Percentiles rank a stretch among this genome's conserved stretches.
Conservation (phyloP, 106 monocot species). For the Xerophyta viscosa region DNA sequence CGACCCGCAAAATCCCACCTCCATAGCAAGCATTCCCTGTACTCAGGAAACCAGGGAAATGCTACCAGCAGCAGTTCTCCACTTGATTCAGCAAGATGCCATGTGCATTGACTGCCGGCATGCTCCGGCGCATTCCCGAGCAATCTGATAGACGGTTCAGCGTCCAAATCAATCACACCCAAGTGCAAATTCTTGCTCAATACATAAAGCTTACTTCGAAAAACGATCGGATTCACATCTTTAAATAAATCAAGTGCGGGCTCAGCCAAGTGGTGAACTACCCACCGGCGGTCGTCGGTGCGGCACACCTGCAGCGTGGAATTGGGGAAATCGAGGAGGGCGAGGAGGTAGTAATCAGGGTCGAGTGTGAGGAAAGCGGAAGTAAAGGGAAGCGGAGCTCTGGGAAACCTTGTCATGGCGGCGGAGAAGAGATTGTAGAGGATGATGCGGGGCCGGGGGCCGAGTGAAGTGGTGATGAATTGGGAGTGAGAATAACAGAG, state of each 20-base stretch:
- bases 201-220: constrained; percentile 13
- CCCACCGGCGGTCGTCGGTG: constrained; percentile 11
- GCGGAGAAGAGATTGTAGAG: constrained; percentile 21
- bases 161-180: neutral
- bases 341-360: constrained; percentile 4
- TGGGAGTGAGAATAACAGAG: constrained; percentile 11
- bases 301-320: constrained; percentile 9
- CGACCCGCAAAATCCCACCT: constrained; percentile 8
- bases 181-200: neutral
- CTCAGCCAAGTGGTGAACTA: neutral
- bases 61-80: constrained; percentile 10
- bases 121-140: neutral
- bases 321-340: neutral
- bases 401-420: constrained; percentile 13
- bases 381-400: constrained; percentile 1
- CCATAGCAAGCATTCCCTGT: neutral
- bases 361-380: constrained; percentile 7
- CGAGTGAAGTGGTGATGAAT: constrained; percentile 7
- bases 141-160: neutral
- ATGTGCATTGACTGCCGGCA: neutral
- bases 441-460: constrained; percentile 2
- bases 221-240: constrained; percentile 16
- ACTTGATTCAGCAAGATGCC: constrained; percentile 7
- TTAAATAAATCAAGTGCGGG: too few relatives aligned
- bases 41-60: too few relatives aligned